Conservation (phyloP, 495 filamentous ascomycete species). For the Podospora fimiseda region DNA sequence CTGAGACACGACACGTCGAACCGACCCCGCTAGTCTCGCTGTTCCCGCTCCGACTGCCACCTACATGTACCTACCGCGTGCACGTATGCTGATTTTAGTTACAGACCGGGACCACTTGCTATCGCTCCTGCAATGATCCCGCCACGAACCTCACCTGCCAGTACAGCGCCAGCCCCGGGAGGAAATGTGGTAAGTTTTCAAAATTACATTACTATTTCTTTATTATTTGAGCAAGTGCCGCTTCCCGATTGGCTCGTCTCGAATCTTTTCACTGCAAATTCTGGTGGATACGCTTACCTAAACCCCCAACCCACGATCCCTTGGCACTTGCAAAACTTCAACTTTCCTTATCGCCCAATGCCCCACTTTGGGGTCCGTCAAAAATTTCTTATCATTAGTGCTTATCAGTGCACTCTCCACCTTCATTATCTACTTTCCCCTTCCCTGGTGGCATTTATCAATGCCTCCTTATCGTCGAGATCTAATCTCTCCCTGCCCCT, state of each 20-base stretch:
- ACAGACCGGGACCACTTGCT: conserved; percentile 21
- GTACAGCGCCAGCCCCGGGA: conserved; percentile 58
- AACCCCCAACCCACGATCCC: conserved; percentile 8
- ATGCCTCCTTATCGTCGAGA: conserved; percentile 21
- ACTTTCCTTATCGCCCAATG: conserved; percentile 1
- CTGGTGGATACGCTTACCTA: conserved; percentile 23
- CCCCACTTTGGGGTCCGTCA: conserved; percentile 22
- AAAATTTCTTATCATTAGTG: conserved; percentile 33
- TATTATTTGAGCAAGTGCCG: not conserved
- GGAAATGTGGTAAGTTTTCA: conserved; percentile 60
- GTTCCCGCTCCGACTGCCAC: not conserved
- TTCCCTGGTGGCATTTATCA: conserved; percentile 4
- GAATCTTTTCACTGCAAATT: not conserved
- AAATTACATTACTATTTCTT: conserved; percentile 14
- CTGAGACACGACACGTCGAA: not conserved
- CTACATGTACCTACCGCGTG: not conserved
- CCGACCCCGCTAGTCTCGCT: not conserved
- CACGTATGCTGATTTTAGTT: not conserved
- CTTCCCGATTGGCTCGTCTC: conserved; percentile 1
- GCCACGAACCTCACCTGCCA: conserved; percentile 60
- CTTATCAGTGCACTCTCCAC: conserved; percentile 16
- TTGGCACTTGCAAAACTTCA: not conserved
- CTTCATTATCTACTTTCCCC: not conserved
- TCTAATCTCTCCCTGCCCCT: conserved; percentile 25
- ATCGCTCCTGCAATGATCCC: conserved; percentile 36